Base-by-base conservation (phyloP, 768 basidiomycete genomes). In the Termitomyces sp. region DNA sequence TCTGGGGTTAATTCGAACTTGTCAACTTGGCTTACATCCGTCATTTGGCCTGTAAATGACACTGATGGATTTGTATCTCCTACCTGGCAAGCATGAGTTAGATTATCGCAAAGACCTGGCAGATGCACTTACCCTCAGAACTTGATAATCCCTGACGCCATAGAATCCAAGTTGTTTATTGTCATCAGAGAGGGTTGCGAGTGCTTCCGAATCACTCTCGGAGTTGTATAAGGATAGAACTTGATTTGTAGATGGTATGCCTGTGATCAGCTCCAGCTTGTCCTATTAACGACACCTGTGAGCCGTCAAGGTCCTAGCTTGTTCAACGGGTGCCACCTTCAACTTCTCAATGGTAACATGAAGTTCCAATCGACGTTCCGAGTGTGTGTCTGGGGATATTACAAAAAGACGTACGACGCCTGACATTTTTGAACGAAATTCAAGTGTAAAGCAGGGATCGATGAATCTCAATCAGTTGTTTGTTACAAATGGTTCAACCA, bases 181-280 rank as follows among this genome's bases (percentile, higher is more conserved):
- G 60, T 92, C 88, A 60, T 96, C 87, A 4, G 80, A 75, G 16
- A 98, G 75, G 4, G 75, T 68, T 5, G 77, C 80, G 13, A 89
- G 64, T 9, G 82, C 72, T 39, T 74, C 71, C 1, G 73, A 66
- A 58, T 84, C 82, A 10, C 73, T 76, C 49, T 86, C 81, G 2
- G 85, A 80, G 4, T 84, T 80, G 34, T 82, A 78, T 9, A 97
- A 69, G 0, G 80, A 71, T 46, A 98, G 81, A 1, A 69, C 60
- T 67, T 98, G 96, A 61, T 88, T 87, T 52, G 75, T 75, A 3
- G 81, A 78, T 1, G 90, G 85, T 51, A 98, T 88, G 24, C 96
- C 96, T n/a, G 96, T 98, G 65, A 97, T 83, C 55, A 86, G 80
- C 68, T 94, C 92, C 31, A 98, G 82, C 66, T 92, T 97, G 53